A percentile compares a stretch with the other conserved stretches of the same genome.
Evolutionary conservation across 148 eudicot species (phyloP).

Genomic region (Chenopodium album): DNA sequence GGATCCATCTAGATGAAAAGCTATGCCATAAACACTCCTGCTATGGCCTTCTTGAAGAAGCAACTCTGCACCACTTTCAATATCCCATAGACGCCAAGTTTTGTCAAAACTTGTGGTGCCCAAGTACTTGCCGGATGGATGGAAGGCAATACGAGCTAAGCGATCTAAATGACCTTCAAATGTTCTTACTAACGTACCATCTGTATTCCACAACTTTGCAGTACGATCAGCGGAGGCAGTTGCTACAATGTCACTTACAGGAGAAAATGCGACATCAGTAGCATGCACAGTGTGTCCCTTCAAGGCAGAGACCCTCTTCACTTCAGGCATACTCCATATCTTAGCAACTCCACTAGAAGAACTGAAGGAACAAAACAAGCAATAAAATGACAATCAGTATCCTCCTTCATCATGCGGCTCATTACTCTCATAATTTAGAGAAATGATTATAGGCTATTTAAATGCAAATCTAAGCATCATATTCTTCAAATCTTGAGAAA

Average conservation of each 20-base stretch:
- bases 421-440: slow-evolving; percentile 5
- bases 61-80: slow-evolving; percentile 77
- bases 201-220: slow-evolving; percentile 70
- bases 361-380: slow-evolving; percentile 35
- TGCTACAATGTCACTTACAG: slow-evolving; percentile 55
- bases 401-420: background rate
- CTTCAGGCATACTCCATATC: slow-evolving; percentile 89
- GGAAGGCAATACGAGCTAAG: slow-evolving; percentile 83
- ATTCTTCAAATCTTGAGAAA: background rate
- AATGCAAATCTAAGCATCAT: background rate
- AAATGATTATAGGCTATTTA: background rate
- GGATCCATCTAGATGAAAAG: slow-evolving; percentile 94
- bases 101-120: slow-evolving; percentile 96
- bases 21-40: slow-evolving; percentile 76
- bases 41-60: slow-evolving; percentile 99
- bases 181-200: slow-evolving; percentile 57
- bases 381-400: background rate
- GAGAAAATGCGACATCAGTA: slow-evolving; percentile 85
- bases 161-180: slow-evolving; percentile 93
- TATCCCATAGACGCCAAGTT: slow-evolving; percentile 97
- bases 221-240: slow-evolving; percentile 94
- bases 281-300: slow-evolving; percentile 90
- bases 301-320: slow-evolving; percentile 54
- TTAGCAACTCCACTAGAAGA: slow-evolving; percentile 82
- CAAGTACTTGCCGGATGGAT: slow-evolving; percentile 89